Evolutionary conservation across 106 monocot genomes (phyloP).

Genomic region (Acorus gramineus): DNA sequence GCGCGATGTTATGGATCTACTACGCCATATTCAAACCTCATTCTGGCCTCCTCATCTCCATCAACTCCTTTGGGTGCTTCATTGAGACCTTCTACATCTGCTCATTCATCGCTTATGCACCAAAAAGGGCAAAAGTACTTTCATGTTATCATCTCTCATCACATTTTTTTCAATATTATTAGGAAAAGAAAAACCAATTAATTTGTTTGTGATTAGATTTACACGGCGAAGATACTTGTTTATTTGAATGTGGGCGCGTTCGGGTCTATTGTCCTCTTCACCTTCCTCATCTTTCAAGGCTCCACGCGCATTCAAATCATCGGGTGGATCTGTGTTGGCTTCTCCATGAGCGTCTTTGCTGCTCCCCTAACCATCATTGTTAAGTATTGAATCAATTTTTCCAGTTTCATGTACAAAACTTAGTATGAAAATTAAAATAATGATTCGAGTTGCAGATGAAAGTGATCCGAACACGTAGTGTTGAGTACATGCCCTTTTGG

Average conservation of each 20-base stretch:
- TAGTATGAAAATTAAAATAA: no score
- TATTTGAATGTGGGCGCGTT: constrained; percentile 8
- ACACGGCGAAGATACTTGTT: constrained; percentile 3
- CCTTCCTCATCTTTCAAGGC: constrained; percentile 2
- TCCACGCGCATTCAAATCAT: constrained; percentile 7
- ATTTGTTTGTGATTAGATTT: constrained; percentile 2
- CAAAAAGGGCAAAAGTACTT: constrained; percentile 3
- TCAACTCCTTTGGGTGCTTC: constrained; percentile 8
- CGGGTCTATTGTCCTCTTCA: constrained; percentile 5
- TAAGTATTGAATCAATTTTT: background rate
- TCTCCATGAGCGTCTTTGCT: constrained; percentile 19
- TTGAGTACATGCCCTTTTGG: constrained; percentile 67
- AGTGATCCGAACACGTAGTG: constrained; percentile 56
- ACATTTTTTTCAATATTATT: no score
- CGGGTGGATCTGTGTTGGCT: constrained; percentile 16
- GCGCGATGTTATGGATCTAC: constrained; percentile 13
- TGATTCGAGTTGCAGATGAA: constrained; percentile 31
- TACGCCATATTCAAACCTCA: constrained; percentile 7
- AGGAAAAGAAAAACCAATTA: no score
- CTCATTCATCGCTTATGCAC: constrained; percentile 9
- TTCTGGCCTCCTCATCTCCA: constrained; percentile 9
- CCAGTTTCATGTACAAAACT: no score
- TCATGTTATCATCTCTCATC: no score
- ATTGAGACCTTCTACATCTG: constrained; percentile 14
- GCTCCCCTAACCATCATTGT: constrained; percentile 25